phyloP scores from a whole-genome alignment of 768 basidiomycete genomes.

The Termitomyces sp. region DNA sequence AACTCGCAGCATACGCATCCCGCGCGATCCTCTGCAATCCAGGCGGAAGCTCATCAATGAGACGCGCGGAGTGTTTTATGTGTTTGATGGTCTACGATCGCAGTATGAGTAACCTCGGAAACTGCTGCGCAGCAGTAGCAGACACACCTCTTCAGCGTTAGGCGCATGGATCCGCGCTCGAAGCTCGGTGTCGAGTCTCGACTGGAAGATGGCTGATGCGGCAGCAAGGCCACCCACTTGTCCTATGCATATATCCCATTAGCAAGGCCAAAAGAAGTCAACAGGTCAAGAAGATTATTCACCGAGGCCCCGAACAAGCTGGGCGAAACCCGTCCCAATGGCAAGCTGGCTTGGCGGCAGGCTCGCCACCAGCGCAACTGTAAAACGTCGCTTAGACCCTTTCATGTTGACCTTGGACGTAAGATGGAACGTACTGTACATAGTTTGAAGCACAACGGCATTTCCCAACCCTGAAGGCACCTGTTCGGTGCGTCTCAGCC shows the following conservation, averaged over 20 bases:
- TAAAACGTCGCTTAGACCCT: neutral
- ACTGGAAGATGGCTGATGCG: conserved; percentile 56
- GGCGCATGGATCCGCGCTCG: conserved; percentile 35
- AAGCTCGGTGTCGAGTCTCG: conserved; percentile 39
- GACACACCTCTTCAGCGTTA: conserved; percentile 37
- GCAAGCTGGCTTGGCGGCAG: conserved; percentile 49
- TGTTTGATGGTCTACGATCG: conserved; percentile 36
- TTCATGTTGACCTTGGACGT: neutral
- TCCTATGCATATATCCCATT: conserved; percentile 25
- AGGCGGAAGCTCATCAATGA: conserved; percentile 39
- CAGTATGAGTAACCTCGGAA: neutral
- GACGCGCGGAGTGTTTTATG: conserved; percentile 48
- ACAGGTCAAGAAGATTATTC: conserved; percentile 4
- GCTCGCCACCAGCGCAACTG: conserved; percentile 53
- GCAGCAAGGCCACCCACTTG: conserved; percentile 59
- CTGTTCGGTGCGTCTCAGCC: conserved; percentile 21
- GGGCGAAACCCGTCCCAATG: conserved; percentile 53
- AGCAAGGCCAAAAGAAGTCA: neutral
- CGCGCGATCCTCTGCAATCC: conserved; percentile 43
- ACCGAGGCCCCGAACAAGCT: conserved; percentile 58
- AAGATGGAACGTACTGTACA: conserved; percentile 35
- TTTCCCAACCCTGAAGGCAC: conserved; percentile 62
- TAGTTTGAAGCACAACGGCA: conserved; percentile 58
- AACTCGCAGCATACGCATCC: conserved; percentile 46
- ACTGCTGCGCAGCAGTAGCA: neutral